Conservation (phyloP, 2,329 filamentous ascomycete species). For the Ascochyta koolunga region DNA sequence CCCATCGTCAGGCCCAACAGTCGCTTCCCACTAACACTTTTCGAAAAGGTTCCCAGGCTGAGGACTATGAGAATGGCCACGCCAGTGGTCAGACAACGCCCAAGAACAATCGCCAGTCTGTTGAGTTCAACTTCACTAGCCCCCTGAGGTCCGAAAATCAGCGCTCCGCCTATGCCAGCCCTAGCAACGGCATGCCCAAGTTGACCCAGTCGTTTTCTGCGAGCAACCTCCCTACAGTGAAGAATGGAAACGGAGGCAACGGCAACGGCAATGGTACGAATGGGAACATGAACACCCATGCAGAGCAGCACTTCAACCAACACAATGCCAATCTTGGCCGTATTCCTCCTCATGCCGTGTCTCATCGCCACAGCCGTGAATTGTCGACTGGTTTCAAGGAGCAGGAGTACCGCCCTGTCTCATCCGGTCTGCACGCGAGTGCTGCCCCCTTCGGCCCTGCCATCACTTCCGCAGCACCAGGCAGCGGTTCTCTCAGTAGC, state of each 20-base stretch:
- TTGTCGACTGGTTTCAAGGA: slow-evolving; percentile 59
- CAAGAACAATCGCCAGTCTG: slow-evolving; percentile 55
- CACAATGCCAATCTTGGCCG: slow-evolving; percentile 84
- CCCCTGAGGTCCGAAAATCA: slow-evolving; percentile 47
- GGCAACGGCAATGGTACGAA: slow-evolving; percentile 31
- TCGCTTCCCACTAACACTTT: slow-evolving; percentile 63
- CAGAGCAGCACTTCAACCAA: slow-evolving; percentile 66
- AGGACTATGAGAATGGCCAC: slow-evolving; percentile 48
- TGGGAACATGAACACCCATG: slow-evolving; percentile 55
- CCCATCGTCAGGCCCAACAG: slow-evolving; percentile 68
- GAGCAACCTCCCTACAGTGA: slow-evolving; percentile 85
- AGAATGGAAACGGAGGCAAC: slow-evolving; percentile 63
- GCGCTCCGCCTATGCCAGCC: slow-evolving; percentile 60
- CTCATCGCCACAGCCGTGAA: slow-evolving; percentile 75
- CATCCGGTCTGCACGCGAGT: slow-evolving; percentile 78
- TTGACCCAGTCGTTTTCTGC: slow-evolving; percentile 88
- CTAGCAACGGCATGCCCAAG: slow-evolving; percentile 68
- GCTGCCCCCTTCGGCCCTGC: slow-evolving; percentile 79
- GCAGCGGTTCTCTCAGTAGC: slow-evolving; percentile 26
- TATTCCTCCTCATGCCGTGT: slow-evolving; percentile 70
- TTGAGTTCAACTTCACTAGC: slow-evolving; percentile 53
- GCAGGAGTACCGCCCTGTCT: slow-evolving; percentile 64
- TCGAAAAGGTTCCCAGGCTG: slow-evolving; percentile 48
- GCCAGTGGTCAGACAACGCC: slow-evolving; percentile 49
- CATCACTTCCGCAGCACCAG: slow-evolving; percentile 46